Percentiles rank a stretch among this genome's conserved stretches.
These are phyloP conservation scores for Mycena galopus DNA, from an alignment of 768 basidiomycete species.

Conservation along the genomic window DNA sequence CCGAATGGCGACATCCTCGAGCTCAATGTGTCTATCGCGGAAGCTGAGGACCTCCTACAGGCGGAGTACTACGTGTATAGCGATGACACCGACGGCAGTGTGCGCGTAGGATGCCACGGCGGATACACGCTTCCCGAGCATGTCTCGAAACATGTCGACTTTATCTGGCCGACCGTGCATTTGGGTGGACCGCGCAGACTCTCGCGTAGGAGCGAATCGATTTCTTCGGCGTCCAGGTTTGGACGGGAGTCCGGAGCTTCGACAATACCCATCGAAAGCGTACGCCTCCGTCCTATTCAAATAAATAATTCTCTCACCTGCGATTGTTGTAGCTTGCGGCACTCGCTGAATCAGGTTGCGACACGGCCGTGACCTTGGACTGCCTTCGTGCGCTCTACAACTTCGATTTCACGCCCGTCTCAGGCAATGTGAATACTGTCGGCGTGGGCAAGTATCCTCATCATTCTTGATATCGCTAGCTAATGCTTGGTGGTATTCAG, in stretches of 20 bases:
- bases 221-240: constrained; percentile 1
- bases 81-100: constrained; percentile 14
- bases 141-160: constrained; percentile 26
- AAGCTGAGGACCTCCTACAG: constrained; percentile 24
- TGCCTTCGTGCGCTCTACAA: constrained; percentile 29
- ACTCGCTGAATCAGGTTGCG: constrained; percentile 18
- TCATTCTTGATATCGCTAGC: background rate
- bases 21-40: constrained; percentile 19
- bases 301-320: background rate
- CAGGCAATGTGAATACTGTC: constrained; percentile 20
- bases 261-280: constrained; percentile 22
- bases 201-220: constrained; percentile 13
- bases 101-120: constrained; percentile 21
- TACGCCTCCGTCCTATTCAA: background rate
- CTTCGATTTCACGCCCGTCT: constrained; percentile 29
- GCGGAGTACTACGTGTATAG: constrained; percentile 29
- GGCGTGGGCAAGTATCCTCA: constrained; percentile 10
- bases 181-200: constrained; percentile 13
- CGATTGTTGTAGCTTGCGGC: constrained; percentile 7
- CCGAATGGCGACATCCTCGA: constrained; percentile 20
- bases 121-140: constrained; percentile 29
- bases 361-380: constrained; percentile 19
- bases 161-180: constrained; percentile 26
- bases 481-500: constrained; percentile 6
- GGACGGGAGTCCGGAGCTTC: constrained; percentile 27